Evolutionary conservation across 2,329 filamentous ascomycete species (phyloP), one percentile per base, ranked within the genome.

Genomic region (Apiospora hydei): DNA sequence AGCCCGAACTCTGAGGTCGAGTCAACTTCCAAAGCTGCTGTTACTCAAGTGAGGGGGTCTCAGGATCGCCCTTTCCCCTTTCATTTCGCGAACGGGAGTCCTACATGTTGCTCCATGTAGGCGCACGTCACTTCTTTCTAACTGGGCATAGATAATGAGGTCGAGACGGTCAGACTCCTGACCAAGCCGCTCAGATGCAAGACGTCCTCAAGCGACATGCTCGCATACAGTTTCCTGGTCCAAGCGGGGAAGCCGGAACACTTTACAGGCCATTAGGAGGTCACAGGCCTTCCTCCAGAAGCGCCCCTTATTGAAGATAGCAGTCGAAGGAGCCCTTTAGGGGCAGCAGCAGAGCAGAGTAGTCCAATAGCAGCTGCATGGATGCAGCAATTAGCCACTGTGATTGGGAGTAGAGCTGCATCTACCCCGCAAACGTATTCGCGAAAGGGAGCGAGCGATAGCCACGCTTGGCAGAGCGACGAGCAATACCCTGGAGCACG

Each of bases 401-500:
- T 6, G 57, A 64, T n/a, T 41, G 18, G 10, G 21, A 13, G 30
- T 18, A 41, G 21, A 64, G 34, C 57, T 64, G 57, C 57, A n/a
- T 13, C 57, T 64, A 64, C 57, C 57, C 57, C 57, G 57, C 57
- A 64, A 64, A 64, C 57, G 18, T n/a, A n/a, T 21, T 38, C 57
- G 57, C 10, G 3, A 64, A 41, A 41, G 34, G 57, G 57, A 30
- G 34, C 57, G 18, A 64, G 53, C 16, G 7, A 18, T 34, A 34
- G 53, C 30, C 57, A 41, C 74, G 71, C 74, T 73, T 72, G 8
- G 74, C n/a, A 38, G 11, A 10, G 57, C 34, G 18, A 41, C 24
- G 57, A 18, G 57, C 18, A 34, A 41, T n/a, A 13, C 41, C 21
- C 71, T 71, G 73, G 21, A 72, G 68, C 34, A 76, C 70, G 67